phyloP scores from a whole-genome alignment of 495 filamentous ascomycete genomes.

The Aspergillus asperescens region DNA sequence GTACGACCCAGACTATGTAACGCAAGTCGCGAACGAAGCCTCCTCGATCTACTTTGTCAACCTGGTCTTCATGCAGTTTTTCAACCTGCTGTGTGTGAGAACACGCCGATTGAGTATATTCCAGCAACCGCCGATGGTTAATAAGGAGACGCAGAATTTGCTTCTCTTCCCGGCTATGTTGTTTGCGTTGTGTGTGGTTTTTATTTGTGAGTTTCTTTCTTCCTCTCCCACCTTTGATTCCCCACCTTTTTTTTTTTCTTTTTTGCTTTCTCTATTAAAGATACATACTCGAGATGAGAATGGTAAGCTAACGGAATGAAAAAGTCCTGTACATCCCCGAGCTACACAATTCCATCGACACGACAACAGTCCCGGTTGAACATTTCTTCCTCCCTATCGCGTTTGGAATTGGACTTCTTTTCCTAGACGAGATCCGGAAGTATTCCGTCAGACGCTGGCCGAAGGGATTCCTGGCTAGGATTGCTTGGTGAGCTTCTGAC shows the following conservation, averaged over 20 bases:
- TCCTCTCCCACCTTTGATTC: not conserved
- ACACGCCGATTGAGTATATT: constrained; percentile 61
- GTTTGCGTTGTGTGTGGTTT: constrained; percentile 56
- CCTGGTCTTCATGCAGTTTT: constrained; percentile 52
- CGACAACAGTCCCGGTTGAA: constrained; percentile 54
- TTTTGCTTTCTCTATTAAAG: too few relatives aligned
- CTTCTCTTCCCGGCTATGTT: constrained; percentile 60
- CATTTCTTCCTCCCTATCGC: constrained; percentile 62
- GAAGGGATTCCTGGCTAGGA: constrained; percentile 10
- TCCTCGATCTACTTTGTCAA: constrained; percentile 31
- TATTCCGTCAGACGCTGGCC: constrained; percentile 22
- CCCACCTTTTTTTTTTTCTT: not conserved
- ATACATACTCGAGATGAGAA: too few relatives aligned
- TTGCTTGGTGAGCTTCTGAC: constrained; percentile 28
- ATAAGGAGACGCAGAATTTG: constrained; percentile 52
- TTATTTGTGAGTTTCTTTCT: constrained; percentile 41
- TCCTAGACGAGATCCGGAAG: constrained; percentile 28
- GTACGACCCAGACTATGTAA: constrained; percentile 38
- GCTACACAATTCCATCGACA: constrained; percentile 50
- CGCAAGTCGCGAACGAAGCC: constrained; percentile 42
- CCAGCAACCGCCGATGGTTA: constrained; percentile 57
- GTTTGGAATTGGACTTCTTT: constrained; percentile 55
- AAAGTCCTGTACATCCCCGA: constrained; percentile 51
- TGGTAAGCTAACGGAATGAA: too few relatives aligned
- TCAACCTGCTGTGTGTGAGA: constrained; percentile 60